Conservation (phyloP, 257 asterid genomes). For the Ajuga chamaepitys region DNA sequence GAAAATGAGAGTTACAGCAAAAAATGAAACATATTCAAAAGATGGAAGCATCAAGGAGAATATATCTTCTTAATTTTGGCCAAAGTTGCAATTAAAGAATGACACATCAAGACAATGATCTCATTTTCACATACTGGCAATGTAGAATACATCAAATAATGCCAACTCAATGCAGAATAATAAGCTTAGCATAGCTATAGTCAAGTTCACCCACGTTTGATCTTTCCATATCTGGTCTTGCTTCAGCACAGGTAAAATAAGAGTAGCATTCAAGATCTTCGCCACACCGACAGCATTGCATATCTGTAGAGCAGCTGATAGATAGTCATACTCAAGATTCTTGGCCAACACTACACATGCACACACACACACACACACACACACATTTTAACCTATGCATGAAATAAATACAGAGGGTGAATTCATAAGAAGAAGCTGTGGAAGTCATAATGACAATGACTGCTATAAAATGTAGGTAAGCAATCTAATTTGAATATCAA, state of each 20-base stretch:
- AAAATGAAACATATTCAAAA: background rate
- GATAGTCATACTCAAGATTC: slow-evolving; percentile 1
- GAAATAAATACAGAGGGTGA: background rate
- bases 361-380: background rate
- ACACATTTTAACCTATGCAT: background rate
- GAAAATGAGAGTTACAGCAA: background rate
- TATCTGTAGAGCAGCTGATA: slow-evolving; percentile 46
- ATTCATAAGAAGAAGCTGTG: background rate
- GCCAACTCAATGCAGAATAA: background rate
- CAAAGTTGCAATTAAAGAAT: no score
- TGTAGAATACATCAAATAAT: background rate
- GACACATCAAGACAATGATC: background rate
- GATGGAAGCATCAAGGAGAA: background rate
- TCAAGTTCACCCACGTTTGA: slow-evolving; percentile 77
- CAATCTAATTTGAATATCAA: background rate
- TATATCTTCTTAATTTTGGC: no score
- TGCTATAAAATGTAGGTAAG: background rate
- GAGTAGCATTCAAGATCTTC: slow-evolving; percentile 92
- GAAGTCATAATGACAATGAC: slow-evolving; percentile 2
- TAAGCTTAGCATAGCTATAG: slow-evolving; percentile 3
- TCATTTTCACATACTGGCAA: background rate
- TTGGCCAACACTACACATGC: no score
- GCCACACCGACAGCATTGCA: slow-evolving; percentile 99
- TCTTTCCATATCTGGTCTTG: slow-evolving; percentile 99
- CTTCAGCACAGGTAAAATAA: slow-evolving; percentile 92